Evolutionary conservation across 495 filamentous ascomycete species (phyloP).

Genomic region (Neurospora africana): DNA sequence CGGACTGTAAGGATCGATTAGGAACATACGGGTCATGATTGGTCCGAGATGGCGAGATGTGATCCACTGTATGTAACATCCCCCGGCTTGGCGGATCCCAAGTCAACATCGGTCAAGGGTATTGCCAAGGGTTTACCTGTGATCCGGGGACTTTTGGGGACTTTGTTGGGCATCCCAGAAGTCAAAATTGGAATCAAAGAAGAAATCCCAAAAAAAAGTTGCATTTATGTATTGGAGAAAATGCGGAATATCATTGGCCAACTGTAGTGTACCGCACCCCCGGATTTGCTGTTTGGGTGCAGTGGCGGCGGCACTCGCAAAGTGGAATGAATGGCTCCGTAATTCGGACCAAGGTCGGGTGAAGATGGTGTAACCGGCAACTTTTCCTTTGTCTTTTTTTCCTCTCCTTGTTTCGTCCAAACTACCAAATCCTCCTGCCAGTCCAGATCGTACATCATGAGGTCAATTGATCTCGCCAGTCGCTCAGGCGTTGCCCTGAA

Average conservation of each 20-base stretch:
- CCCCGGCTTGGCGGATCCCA: background rate
- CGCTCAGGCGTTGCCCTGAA: constrained; percentile 24
- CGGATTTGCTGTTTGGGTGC: background rate
- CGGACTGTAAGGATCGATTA: background rate
- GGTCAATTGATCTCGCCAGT: constrained; percentile 30
- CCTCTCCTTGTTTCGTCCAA: constrained; percentile 6
- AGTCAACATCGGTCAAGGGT: background rate
- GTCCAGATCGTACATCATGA: constrained; percentile 15
- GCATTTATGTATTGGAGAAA: background rate
- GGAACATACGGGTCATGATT: background rate
- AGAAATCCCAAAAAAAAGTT: background rate
- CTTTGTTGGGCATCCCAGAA: background rate
- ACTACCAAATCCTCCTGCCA: background rate
- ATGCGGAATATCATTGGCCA: background rate
- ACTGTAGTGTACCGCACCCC: background rate
- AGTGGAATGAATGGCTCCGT: background rate
- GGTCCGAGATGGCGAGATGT: background rate
- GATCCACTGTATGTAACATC: background rate
- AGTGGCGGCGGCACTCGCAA: background rate
- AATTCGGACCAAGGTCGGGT: background rate
- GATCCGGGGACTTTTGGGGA: background rate
- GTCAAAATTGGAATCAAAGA: background rate
- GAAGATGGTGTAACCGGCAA: background rate
- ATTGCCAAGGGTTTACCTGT: background rate
- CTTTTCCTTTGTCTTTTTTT: constrained; percentile 6